Base-by-base conservation (phyloP, 192 early-diverging fungal genomes). In the Coemansia sp. region DNA sequence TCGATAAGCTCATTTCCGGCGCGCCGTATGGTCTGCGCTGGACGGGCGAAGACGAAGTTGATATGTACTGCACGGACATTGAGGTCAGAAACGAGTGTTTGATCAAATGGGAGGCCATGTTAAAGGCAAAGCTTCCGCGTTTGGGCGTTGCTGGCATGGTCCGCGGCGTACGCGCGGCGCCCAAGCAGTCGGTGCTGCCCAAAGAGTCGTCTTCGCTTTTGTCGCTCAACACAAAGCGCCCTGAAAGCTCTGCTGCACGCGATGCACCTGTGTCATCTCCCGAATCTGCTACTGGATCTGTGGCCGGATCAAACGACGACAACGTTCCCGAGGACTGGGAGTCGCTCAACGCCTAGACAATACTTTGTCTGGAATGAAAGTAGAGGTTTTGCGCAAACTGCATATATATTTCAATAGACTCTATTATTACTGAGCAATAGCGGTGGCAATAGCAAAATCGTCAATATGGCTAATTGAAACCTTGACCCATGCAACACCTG, bases 391-490 rank as follows among this genome's bases (percentile, higher is more conserved):
- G 31, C 9, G 31, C 31, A 35, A 35, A 35, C 31, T 8, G 31
- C 31, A 35, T 35, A 35, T 6, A 39, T 54, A 54, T 63, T 21
- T 54, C n/a, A 9, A 31, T 38, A 21, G 35, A 16, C 37, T 11
- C 14, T 31, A 19, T 12, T 12, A 3, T 23, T 69, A 62, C 50
- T 64, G 59, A 61, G 90, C 63, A 77, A 86, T 72, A n/a, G 94
- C 94, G 66, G 94, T 89, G 14, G 94, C 94, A 65, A 93, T 92
- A 45, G 91, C 91, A 79, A 94, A 96, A 14, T 85, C 82, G 55
- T 93, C 95, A 59, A 89, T 89, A 72, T 98, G 95, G 64, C 90
- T 92, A 71, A 98, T 98, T 17, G 93, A 92, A 21, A 98, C 91
- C 74, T 91, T 94, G 55, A 98, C 78, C 26, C 85, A 70, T 37